Conservation (phyloP, 2,329 filamentous ascomycete species). For the Paracamarosporium sp. region DNA sequence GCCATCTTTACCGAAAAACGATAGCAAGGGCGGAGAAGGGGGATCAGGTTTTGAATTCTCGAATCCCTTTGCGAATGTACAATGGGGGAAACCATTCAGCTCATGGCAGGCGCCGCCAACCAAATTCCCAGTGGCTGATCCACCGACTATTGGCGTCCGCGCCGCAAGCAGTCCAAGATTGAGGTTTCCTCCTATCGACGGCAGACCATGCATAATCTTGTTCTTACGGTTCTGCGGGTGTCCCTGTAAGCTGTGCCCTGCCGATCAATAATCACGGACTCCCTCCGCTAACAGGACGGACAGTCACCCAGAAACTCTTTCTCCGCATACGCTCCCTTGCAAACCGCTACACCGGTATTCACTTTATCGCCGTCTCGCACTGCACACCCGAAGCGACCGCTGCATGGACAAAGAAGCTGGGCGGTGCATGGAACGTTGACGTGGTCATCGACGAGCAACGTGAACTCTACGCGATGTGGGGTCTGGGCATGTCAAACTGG, state of each 20-base stretch:
- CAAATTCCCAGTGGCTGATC: slow-evolving; percentile 33
- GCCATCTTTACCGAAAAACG: slow-evolving; percentile 27
- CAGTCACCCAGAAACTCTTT: slow-evolving; percentile 57
- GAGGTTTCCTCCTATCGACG: slow-evolving; percentile 37
- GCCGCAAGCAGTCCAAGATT: slow-evolving; percentile 38
- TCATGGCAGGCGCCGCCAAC: slow-evolving; percentile 42
- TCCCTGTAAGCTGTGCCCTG: slow-evolving; percentile 38
- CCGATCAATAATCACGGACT: too few relatives aligned
- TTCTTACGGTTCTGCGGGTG: slow-evolving; percentile 45
- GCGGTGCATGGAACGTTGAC: slow-evolving; percentile 64
- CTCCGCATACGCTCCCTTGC: slow-evolving; percentile 62
- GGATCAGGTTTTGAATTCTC: slow-evolving; percentile 29
- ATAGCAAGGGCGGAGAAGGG: slow-evolving; percentile 27
- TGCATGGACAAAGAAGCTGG: slow-evolving; percentile 65
- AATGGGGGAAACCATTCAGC: slow-evolving; percentile 42
- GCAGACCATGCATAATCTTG: slow-evolving; percentile 36
- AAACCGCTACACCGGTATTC: slow-evolving; percentile 58
- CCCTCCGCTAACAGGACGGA: too few relatives aligned
- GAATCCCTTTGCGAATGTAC: slow-evolving; percentile 46
- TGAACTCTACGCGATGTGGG: slow-evolving; percentile 66
- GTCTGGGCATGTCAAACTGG: slow-evolving; percentile 56
- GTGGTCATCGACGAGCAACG: slow-evolving; percentile 64
- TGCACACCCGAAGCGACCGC: slow-evolving; percentile 62
- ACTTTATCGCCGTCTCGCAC: slow-evolving; percentile 67
- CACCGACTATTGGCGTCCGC: slow-evolving; percentile 33